phyloP scores from a whole-genome alignment of 2,329 filamentous ascomycete genomes.

The Macrophomina phaseolina region DNA sequence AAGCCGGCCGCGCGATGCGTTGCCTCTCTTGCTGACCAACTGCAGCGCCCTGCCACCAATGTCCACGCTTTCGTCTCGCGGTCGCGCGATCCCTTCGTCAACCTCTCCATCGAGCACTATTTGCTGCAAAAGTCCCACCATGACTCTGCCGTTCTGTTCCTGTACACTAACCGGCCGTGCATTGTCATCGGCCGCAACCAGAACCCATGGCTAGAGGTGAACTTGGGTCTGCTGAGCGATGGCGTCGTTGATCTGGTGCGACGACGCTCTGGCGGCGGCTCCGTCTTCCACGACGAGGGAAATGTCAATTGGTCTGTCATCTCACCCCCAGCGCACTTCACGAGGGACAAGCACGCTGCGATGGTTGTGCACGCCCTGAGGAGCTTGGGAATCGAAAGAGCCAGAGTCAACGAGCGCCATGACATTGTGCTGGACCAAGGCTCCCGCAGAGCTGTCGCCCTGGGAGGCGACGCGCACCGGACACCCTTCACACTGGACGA shows the following conservation, averaged over 20 bases:
- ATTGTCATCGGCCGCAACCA: slow-evolving; percentile 95
- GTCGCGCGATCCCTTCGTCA: slow-evolving; percentile 78
- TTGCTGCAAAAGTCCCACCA: slow-evolving; percentile 76
- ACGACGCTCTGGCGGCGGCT: slow-evolving; percentile 84
- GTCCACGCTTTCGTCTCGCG: slow-evolving; percentile 53
- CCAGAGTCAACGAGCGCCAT: slow-evolving; percentile 85
- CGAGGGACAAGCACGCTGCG: slow-evolving; percentile 84
- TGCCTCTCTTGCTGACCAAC: slow-evolving; percentile 11
- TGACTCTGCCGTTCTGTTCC: slow-evolving; percentile 78
- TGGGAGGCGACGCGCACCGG: slow-evolving; percentile 50
- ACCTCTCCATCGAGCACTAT: slow-evolving; percentile 92
- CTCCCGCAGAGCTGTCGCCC: slow-evolving; percentile 32
- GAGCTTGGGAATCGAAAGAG: slow-evolving; percentile 61
- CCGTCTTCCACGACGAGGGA: slow-evolving; percentile 91
- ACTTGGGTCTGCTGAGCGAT: slow-evolving; percentile 66
- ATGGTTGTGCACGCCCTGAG: slow-evolving; percentile 89
- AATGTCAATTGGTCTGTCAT: slow-evolving; percentile 97
- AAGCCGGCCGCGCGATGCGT: neutral
- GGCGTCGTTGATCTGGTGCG: slow-evolving; percentile 71
- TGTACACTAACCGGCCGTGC: slow-evolving; percentile 87
- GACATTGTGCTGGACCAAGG: slow-evolving; percentile 79
- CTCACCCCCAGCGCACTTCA: slow-evolving; percentile 75
- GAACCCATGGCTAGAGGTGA: slow-evolving; percentile 94
- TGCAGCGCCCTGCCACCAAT: slow-evolving; percentile 8
- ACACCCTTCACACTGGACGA: slow-evolving; percentile 50